Conservation (phyloP, 2,329 filamentous ascomycete genomes). For the Epichloe coenophiala region DNA sequence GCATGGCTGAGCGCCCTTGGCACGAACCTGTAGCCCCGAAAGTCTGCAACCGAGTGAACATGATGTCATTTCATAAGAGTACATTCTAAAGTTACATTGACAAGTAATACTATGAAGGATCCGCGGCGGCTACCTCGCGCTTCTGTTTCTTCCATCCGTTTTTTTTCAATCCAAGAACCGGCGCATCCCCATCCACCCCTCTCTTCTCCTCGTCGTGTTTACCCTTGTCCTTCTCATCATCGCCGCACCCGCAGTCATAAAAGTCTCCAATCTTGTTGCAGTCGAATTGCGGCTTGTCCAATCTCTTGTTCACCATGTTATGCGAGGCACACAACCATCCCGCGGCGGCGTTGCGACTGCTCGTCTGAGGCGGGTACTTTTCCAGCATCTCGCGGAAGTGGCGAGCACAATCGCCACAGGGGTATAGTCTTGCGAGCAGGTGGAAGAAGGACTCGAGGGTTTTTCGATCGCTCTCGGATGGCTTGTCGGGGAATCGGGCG, state of each 20-base stretch:
- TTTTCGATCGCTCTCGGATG: slow-evolving; percentile 46
- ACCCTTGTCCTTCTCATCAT: slow-evolving; percentile 33
- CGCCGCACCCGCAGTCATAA: slow-evolving; percentile 59
- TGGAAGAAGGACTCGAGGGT: slow-evolving; percentile 52
- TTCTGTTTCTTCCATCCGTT: not conserved
- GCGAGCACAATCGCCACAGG: slow-evolving; percentile 54
- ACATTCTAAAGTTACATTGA: not conserved
- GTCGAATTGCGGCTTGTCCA: slow-evolving; percentile 49
- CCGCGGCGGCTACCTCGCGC: not conserved
- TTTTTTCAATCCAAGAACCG: no score
- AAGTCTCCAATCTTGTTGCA: slow-evolving; percentile 56
- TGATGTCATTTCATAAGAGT: not conserved
- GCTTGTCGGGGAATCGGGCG: slow-evolving; percentile 51
- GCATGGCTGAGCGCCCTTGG: no score
- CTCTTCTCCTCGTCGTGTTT: slow-evolving; percentile 13
- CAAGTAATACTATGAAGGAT: not conserved
- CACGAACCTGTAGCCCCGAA: not conserved
- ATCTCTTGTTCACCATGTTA: slow-evolving; percentile 51
- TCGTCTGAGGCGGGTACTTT: slow-evolving; percentile 52
- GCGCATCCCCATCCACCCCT: no score
- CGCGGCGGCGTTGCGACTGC: slow-evolving; percentile 47
- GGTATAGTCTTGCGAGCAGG: slow-evolving; percentile 55
- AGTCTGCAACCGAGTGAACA: not conserved
- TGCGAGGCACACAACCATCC: slow-evolving; percentile 58
- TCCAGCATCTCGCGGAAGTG: slow-evolving; percentile 51